phyloP scores from a whole-genome alignment of 2,329 filamentous ascomycete species.

The Fusarium sp. region DNA sequence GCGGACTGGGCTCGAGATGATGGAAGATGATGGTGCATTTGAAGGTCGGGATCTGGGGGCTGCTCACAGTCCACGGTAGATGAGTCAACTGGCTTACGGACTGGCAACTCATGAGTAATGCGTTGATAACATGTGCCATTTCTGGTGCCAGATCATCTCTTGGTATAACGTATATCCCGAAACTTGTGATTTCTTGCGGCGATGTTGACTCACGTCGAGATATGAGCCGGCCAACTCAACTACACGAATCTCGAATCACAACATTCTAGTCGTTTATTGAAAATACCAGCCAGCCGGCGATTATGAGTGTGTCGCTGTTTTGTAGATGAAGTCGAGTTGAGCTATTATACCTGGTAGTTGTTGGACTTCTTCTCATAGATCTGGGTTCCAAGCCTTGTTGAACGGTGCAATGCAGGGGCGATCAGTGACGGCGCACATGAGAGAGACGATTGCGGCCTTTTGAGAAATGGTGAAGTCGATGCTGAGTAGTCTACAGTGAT shows the following conservation, averaged over 20 bases:
- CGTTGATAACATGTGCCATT: conserved; percentile 41
- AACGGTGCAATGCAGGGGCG: too few relatives aligned
- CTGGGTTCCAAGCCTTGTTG: too few relatives aligned
- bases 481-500: too few relatives aligned
- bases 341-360: too few relatives aligned
- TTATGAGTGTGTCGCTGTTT: too few relatives aligned
- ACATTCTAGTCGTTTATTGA: neutral
- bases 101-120: conserved; percentile 40
- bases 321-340: too few relatives aligned
- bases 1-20: rapidly evolving
- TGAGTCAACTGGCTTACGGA: conserved; percentile 9
- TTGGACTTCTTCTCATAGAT: too few relatives aligned
- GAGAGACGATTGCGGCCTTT: too few relatives aligned
- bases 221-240: conserved; percentile 29
- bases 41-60: neutral
- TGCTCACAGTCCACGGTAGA: too few relatives aligned
- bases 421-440: too few relatives aligned
- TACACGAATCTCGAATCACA: neutral
- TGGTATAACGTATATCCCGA: conserved; percentile 37
- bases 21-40: neutral
- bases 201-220: conserved; percentile 15
- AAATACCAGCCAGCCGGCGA: too few relatives aligned
- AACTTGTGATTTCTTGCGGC: conserved; percentile 25
- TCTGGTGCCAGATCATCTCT: conserved; percentile 37
- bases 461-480: too few relatives aligned